Conservation (phyloP, 2,329 filamentous ascomycete species). For the Paraconiothyrium sp. region DNA sequence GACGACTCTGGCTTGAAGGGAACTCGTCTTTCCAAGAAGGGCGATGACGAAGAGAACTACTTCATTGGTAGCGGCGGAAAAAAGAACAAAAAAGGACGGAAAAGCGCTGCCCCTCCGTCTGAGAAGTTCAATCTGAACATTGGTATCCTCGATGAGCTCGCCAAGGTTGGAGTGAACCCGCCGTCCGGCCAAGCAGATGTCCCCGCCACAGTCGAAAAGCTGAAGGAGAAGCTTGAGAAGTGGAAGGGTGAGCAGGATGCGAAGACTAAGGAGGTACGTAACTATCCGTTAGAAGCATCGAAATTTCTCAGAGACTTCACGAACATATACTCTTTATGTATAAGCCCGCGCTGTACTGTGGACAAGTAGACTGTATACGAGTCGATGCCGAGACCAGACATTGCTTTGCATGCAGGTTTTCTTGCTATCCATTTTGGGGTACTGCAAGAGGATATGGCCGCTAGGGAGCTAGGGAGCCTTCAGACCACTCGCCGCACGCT, state of each 20-base stretch:
- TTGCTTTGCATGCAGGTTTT: neutral
- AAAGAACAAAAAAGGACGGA: slow-evolving; percentile 91
- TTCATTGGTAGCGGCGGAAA: slow-evolving; percentile 76
- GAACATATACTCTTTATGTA: neutral
- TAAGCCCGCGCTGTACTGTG: neutral
- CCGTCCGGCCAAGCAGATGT: slow-evolving; percentile 88
- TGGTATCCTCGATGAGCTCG: slow-evolving; percentile 89
- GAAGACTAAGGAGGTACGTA: slow-evolving; percentile 87
- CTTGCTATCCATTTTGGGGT: neutral
- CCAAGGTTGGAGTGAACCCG: slow-evolving; percentile 83
- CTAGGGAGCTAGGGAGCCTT: neutral
- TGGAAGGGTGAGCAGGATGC: slow-evolving; percentile 92
- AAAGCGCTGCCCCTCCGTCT: slow-evolving; percentile 69
- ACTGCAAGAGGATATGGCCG: neutral
- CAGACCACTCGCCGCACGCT: neutral
- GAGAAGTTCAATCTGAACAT: slow-evolving; percentile 85
- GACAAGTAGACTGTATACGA: neutral
- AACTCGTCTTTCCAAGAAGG: slow-evolving; percentile 82
- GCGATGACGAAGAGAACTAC: slow-evolving; percentile 88
- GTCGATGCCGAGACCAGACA: neutral
- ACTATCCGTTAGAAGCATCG: neutral
- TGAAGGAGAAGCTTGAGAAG: slow-evolving; percentile 87
- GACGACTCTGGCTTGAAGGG: slow-evolving; percentile 88
- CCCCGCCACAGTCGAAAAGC: slow-evolving; percentile 81
- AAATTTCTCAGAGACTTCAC: neutral